Evolutionary conservation across 208 protist genomes (phyloP), one percentile per base, ranked within the genome.

Genomic region (Leishmania braziliensis): DNA sequence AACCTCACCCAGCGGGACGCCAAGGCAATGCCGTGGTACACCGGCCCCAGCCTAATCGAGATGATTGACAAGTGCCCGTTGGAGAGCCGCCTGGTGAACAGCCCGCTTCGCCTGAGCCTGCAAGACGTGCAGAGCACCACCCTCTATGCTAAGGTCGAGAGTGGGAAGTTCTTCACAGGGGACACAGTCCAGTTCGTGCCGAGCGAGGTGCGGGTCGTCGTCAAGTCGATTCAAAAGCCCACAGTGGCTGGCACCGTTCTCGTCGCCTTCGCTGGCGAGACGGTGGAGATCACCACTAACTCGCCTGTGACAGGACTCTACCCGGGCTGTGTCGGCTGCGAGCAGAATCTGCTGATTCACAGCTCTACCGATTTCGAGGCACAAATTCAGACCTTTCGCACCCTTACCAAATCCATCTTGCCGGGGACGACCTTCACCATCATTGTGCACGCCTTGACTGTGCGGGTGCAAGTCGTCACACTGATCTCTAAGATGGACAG

Each of bases 61-160:
- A 80, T 97, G 72, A 79, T 97, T 60, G 92, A 97, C 84, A 81
- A 65, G 70, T 96, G 90, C 70, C 90, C 92, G 54, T 83, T 96
- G 26, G 88, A 92, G 81, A 94, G 86, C 62, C 88, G 92, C 62
- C 85, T 97, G 8, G 68, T 95, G 33, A 84, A 87, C 75, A 83
- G 81, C 26, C 90, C 92, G 68, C 80, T 95, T 77, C 94, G 94
- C 36, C 78, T 97, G 43, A 94, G 87, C 71, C 83, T 97, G 50
- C 91, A 94, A 71, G 94, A 97, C 74, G 76, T 96, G 26, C 80
- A 91, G 39, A 85, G 78, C 74, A 82, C 80, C 71, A 92, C 80
- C 3, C 82, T 97, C 18, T 96, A 91, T 82, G 89, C 83, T 79
- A 93, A 94, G 77, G 90, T 97, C 54, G 94, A 97, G 78, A 91